These are phyloP conservation scores for Podaxis rugospora DNA, from an alignment of 768 basidiomycete species.

Conservation along the genomic window DNA sequence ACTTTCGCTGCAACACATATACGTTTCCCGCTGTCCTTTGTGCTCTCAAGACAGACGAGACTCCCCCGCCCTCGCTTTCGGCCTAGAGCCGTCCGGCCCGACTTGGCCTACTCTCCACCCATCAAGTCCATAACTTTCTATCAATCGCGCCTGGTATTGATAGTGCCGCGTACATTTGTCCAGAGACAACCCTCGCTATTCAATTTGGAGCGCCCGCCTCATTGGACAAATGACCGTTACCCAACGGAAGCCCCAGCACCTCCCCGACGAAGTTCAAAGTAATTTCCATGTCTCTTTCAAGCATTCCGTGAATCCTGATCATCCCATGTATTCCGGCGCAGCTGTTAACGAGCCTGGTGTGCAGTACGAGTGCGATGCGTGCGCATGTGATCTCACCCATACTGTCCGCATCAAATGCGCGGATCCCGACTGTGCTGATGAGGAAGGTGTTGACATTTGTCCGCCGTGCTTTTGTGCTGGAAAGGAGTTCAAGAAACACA, in stretches of 20 bases:
- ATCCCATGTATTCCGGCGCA: slow-evolving; percentile 21
- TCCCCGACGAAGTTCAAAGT: slow-evolving; percentile 66
- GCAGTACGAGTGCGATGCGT: slow-evolving; percentile 81
- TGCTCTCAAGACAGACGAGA: neutral
- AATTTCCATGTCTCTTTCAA: slow-evolving; percentile 23
- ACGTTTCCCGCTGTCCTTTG: neutral
- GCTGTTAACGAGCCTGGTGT: slow-evolving; percentile 79
- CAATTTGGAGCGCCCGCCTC: neutral
- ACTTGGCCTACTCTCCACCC: slow-evolving; percentile 1
- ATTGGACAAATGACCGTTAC: slow-evolving; percentile 52
- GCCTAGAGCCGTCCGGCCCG: slow-evolving; percentile 4
- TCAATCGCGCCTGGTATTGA: slow-evolving; percentile 2
- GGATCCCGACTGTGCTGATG: slow-evolving; percentile 57
- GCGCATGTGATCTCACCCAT: slow-evolving; percentile 87
- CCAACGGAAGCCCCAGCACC: slow-evolving; percentile 59
- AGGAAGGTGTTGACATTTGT: slow-evolving; percentile 88
- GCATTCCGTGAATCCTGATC: slow-evolving; percentile 15
- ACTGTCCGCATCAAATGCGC: slow-evolving; percentile 98
- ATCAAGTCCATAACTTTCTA: slow-evolving; percentile 11
- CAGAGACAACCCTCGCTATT: neutral
- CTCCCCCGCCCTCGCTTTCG: neutral
- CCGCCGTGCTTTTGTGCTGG: slow-evolving; percentile 90
- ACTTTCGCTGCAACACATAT: neutral
- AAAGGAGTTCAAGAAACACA: slow-evolving; percentile 83
- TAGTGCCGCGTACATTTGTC: neutral